phyloP scores from a whole-genome alignment of 768 basidiomycete species.

The Lyophyllum shimeji region DNA sequence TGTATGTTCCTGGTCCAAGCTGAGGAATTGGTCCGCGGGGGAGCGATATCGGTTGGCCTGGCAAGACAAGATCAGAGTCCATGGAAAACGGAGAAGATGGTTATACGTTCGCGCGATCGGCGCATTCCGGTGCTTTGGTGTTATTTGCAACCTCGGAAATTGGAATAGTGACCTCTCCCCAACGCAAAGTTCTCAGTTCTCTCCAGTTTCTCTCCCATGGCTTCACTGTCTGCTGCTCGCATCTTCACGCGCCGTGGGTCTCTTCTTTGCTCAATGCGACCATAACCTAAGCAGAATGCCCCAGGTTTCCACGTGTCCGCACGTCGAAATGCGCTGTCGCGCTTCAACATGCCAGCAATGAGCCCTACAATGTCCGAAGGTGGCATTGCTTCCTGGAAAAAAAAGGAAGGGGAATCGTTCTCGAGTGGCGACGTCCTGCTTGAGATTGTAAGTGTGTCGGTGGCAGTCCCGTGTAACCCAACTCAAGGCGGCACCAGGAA shows the following conservation, averaged over 20 bases:
- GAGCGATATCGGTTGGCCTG: conserved; percentile 74
- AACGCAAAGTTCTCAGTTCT: conserved; percentile 27
- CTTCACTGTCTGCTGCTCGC: conserved; percentile 58
- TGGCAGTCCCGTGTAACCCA: conserved; percentile 5
- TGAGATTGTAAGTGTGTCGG: conserved; percentile 70
- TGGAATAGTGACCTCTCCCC: conserved; percentile 20
- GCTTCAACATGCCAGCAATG: conserved; percentile 98
- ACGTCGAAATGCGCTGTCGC: conserved; percentile 74
- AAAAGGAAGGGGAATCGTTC: conserved; percentile 92
- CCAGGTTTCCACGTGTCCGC: conserved; percentile 84
- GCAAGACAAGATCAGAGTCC: conserved; percentile 45
- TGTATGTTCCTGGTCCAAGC: conserved; percentile 67
- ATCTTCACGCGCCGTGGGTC: conserved; percentile 63
- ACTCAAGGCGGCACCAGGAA: conserved; percentile 59
- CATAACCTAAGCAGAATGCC: neutral
- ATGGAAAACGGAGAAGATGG: conserved; percentile 11
- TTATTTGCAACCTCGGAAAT: conserved; percentile 29
- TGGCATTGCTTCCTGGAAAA: conserved; percentile 97
- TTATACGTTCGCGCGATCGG: conserved; percentile 4
- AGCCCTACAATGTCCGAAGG: conserved; percentile 99
- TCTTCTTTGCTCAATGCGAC: neutral
- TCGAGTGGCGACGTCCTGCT: conserved; percentile 90
- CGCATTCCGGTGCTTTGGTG: conserved; percentile 24
- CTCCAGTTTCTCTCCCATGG: conserved; percentile 40
- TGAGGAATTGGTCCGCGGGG: conserved; percentile 55